phyloP scores from a whole-genome alignment of 345 rosid species.

The Salix exigua region DNA sequence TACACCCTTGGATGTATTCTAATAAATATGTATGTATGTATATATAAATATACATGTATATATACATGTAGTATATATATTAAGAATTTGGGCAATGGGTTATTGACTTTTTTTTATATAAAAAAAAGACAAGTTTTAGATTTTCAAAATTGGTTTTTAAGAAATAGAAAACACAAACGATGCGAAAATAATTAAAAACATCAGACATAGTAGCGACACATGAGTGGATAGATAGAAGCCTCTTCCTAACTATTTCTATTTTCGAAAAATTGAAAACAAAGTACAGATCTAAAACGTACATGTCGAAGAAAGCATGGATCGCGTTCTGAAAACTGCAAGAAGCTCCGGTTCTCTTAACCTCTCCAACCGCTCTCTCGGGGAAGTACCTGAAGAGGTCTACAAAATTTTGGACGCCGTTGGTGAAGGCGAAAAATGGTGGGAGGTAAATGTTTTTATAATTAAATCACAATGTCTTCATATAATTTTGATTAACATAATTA shows the following conservation, averaged over 20 bases:
- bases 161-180: too few relatives aligned
- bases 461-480: neutral
- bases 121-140: too few relatives aligned
- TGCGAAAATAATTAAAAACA: too few relatives aligned
- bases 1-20: too few relatives aligned
- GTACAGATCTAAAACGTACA: neutral
- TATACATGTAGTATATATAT: too few relatives aligned
- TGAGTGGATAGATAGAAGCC: too few relatives aligned
- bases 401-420: constrained; percentile 53
- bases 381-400: constrained; percentile 77
- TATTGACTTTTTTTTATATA: too few relatives aligned
- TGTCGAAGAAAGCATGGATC: constrained; percentile 49
- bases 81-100: too few relatives aligned
- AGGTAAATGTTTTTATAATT: constrained; percentile 38
- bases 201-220: too few relatives aligned
- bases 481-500: neutral
- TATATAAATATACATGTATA: too few relatives aligned
- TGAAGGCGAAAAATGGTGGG: constrained; percentile 95
- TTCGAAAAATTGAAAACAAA: neutral
- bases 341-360: constrained; percentile 88
- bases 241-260: neutral
- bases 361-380: constrained; percentile 88
- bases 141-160: too few relatives aligned
- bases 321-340: constrained; percentile 75
- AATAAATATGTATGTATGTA: too few relatives aligned